phyloP scores from a whole-genome alignment of 306 rosid species.

The Cicer chorassanicum region DNA sequence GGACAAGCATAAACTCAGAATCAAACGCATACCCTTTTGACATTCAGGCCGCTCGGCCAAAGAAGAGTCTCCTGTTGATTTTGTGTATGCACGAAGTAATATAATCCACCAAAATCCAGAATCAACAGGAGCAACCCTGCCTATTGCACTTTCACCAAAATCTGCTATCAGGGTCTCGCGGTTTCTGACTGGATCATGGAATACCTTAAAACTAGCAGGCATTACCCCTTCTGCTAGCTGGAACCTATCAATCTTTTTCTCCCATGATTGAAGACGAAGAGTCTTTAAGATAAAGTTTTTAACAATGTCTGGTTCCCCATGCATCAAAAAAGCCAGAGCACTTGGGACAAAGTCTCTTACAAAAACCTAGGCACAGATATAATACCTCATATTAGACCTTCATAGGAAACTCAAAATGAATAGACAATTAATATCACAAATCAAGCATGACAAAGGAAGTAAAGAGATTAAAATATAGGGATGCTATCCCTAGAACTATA shows the following conservation, averaged over 20 bases:
- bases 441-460: neutral
- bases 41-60: conserved; percentile 88
- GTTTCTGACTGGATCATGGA: conserved; percentile 75
- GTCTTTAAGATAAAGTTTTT: conserved; percentile 81
- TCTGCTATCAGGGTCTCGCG: conserved; percentile 80
- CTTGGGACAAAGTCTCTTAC: conserved; percentile 95
- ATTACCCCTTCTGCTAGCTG: conserved; percentile 93
- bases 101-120: conserved; percentile 99
- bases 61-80: conserved; percentile 84
- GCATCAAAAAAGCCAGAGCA: conserved; percentile 86
- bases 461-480: neutral
- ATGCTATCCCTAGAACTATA: neutral
- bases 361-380: conserved; percentile 67
- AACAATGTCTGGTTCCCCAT: conserved; percentile 78
- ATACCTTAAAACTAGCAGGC: conserved; percentile 98
- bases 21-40: conserved; percentile 95
- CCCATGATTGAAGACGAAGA: conserved; percentile 92
- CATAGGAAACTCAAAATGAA: conserved; percentile 32
- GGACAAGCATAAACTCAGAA: conserved; percentile 83
- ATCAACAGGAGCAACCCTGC: conserved; percentile 98
- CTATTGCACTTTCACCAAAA: conserved; percentile 96
- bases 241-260: conserved; percentile 87
- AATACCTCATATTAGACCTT: conserved; percentile 39
- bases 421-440: conserved; percentile 6
- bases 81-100: conserved; percentile 89